Base-by-base conservation (phyloP, 1,139 yeast genomes). In the Yamadazyma trypodendri region DNA sequence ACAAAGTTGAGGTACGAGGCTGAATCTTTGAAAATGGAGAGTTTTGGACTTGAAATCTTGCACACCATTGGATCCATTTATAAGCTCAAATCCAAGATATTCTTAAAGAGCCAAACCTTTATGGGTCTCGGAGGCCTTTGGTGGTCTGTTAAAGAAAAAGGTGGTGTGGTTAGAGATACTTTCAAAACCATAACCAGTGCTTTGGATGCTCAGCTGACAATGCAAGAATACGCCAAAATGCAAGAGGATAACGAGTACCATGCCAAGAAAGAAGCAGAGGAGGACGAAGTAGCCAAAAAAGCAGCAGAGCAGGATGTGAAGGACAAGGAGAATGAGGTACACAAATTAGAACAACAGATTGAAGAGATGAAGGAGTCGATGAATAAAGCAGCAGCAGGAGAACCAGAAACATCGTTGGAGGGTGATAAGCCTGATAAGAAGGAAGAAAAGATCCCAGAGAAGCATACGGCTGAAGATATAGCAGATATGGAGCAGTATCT, bases 11-110 rank as follows among this genome's bases (percentile, higher is more conserved):
- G 73, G 47, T 77, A 84, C 47, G 97, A 90, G 60, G 96, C 96
- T 1, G 95, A 89, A 54, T 75, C 84, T 33, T 74, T 92, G 45
- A 90, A 90, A 56, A 81, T 88, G 85, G 97, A 90, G 61, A 86
- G 96, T 36, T 92, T 90, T 64, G 97, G 97, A 7, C 67, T 89
- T 36, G 96, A 90, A 56, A 83, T 90, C 33, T 73, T 92, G 41
- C 97, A 90, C 55, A 76, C 96, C 1, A 79, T 90, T 41, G 97
- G 97, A 13, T 68, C 75, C 28, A 79, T 86, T 7, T 90, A 90
- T 60, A 71, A 73, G 47, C 73, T 84, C 49, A 88, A 88, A 54
- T 77, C 89, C 23, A 72, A 65, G 49, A 77, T 75, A 17, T 73
- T 75, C 44, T 56, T 77, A 40, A 76, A 75, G 50, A 72, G 74